phyloP scores from a whole-genome alignment of 2,329 filamentous ascomycete genomes.

The Hirsutella minnesotensis region DNA sequence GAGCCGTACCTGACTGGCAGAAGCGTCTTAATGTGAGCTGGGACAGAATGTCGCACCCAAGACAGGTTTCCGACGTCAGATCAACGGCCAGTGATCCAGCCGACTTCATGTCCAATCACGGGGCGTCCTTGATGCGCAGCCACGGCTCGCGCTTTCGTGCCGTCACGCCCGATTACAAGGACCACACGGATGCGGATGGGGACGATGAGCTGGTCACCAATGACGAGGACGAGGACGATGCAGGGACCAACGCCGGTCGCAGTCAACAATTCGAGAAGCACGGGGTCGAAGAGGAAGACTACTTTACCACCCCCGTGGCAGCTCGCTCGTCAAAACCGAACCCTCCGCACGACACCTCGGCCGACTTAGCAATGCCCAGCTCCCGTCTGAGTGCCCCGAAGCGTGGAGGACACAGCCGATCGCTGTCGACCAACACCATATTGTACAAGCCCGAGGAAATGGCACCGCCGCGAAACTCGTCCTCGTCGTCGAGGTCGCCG shows the following conservation, averaged over 20 bases:
- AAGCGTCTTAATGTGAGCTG: constrained; percentile 41
- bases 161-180: constrained; percentile 30
- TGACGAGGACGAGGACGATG: constrained; percentile 56
- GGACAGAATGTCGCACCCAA: constrained; percentile 33
- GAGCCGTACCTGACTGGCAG: constrained; percentile 32
- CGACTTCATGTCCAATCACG: constrained; percentile 45
- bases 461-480: constrained; percentile 24
- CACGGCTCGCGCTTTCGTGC: constrained; percentile 26
- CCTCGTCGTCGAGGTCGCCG: constrained; percentile 33
- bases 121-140: constrained; percentile 18
- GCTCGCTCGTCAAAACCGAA: constrained; percentile 25
- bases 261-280: constrained; percentile 15
- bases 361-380: constrained; percentile 5
- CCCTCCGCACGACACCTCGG: constrained; percentile 21
- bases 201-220: constrained; percentile 84
- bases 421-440: constrained; percentile 71
- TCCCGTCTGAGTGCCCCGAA: constrained; percentile 16
- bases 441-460: constrained; percentile 60
- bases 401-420: constrained; percentile 51
- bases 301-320: constrained; percentile 41
- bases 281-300: constrained; percentile 28
- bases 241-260: constrained; percentile 29
- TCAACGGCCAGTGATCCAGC: constrained; percentile 54
- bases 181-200: constrained; percentile 72
- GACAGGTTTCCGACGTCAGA: constrained; percentile 42